These are phyloP conservation scores for Termitomyces sp. DNA, from an alignment of 768 basidiomycete genomes.

Conservation along the genomic window DNA sequence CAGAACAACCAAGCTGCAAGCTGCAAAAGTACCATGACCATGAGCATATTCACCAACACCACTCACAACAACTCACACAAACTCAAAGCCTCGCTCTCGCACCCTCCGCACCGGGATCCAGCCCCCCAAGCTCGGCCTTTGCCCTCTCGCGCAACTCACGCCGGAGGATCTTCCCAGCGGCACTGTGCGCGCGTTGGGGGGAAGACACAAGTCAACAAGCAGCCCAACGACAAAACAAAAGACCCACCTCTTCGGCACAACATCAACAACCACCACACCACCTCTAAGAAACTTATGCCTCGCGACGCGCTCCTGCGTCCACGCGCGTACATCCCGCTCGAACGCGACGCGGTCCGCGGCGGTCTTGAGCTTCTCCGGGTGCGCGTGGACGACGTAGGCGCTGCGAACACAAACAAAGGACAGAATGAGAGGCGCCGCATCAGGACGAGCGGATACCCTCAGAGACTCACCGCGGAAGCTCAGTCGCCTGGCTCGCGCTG, in stretches of 20 bases:
- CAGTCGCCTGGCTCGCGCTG: slow-evolving; percentile 64
- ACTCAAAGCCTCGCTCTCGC: slow-evolving; percentile 27
- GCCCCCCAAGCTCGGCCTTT: slow-evolving; percentile 43
- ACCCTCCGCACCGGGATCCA: slow-evolving; percentile 27
- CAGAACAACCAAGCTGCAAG: no score
- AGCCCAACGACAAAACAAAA: no score
- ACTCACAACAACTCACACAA: no score
- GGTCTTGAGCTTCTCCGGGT: slow-evolving; percentile 27
- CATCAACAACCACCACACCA: slow-evolving; percentile 60
- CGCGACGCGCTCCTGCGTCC: slow-evolving; percentile 67
- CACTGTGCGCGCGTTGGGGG: slow-evolving; percentile 30
- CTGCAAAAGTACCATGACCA: no score
- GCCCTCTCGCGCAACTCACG: slow-evolving; percentile 68
- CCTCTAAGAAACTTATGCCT: slow-evolving; percentile 75
- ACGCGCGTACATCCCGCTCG: slow-evolving; percentile 45
- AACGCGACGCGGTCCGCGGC: slow-evolving; percentile 32
- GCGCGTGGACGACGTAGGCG: slow-evolving; percentile 56
- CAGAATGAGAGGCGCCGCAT: no score
- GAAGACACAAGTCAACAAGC: no score
- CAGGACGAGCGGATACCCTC: no score
- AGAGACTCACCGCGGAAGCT: slow-evolving; percentile 67
- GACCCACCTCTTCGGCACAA: slow-evolving; percentile 62
- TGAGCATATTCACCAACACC: no score
- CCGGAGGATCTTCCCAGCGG: slow-evolving; percentile 84
- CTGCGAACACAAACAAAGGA: slow-evolving; percentile 20